Evolutionary conservation across 495 filamentous ascomycete genomes (phyloP), one percentile per base, ranked within the genome.

Genomic region (Pseudomonodictys pantanalensis): DNA sequence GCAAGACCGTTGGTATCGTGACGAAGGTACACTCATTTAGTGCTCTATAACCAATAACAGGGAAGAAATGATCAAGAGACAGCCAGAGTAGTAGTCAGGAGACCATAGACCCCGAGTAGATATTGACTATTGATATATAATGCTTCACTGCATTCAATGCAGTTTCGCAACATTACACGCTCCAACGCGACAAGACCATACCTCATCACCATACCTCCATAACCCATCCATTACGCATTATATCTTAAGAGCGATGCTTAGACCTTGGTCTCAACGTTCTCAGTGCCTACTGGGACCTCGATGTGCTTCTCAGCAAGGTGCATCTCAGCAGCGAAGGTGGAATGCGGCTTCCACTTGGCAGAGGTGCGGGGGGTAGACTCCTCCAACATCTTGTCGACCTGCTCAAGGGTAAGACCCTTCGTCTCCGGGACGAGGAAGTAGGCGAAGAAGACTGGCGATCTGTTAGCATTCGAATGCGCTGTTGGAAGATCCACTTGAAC

Each of bases 371-470:
- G 85, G 1, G 79, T 87, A 4, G 82, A 82, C 76, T 92, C 89
- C 71, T 91, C 89, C 78, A 95, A 81, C 90, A 92, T 91, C 75
- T 83, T 82, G 76, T 93, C 90, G 67, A 95, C 87, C 71, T 95
- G 89, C 77, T 95, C 90, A 44, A 93, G 87, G 17, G 87, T 86
- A 18, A 95, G 79, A 58, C 89, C 89, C 49, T 52, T 52, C 4
- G 49, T 52, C 32, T 52, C 49, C n/a, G 49, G 49, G 17, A 61
- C 58, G 33, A 61, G 25, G 57, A 60, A 61, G 43, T 41, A 61
- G 17, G 58, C 58, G 33, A 61, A 61, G 29, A 61, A 29, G 52
- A 62, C 43, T 47, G 25, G 2, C 3, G 4, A 8, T 47, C 20
- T 28, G 24, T 47, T 47, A 47, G 43, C 3, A 4, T 22, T 47